Conservation (phyloP, 192 early-diverging fungal genomes). For the Nowakowskiella sp. region DNA sequence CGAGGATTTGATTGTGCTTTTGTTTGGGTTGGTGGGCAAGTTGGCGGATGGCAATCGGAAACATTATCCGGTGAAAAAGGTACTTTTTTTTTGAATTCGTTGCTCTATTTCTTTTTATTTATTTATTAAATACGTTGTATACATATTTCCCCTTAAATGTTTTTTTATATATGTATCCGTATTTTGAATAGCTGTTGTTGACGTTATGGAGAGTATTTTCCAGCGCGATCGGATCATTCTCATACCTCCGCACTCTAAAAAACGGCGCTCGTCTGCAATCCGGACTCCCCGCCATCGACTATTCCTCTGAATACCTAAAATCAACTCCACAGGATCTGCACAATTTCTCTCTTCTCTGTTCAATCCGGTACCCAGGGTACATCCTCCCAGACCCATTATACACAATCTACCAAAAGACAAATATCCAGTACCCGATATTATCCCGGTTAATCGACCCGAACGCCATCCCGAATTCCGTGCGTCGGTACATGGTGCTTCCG, state of each 20-base stretch:
- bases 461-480: slow-evolving; percentile 9
- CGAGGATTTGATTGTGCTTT: slow-evolving; percentile 46
- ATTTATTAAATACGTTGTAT: not conserved
- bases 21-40: slow-evolving; percentile 58
- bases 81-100: not conserved
- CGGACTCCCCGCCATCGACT: slow-evolving; percentile 36
- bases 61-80: slow-evolving; percentile 65
- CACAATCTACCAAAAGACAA: too few relatives aligned
- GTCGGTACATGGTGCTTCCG: slow-evolving; percentile 15
- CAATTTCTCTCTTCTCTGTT: slow-evolving; percentile 44
- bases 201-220: slow-evolving; percentile 64
- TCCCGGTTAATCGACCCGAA: slow-evolving; percentile 17
- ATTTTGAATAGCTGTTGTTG: slow-evolving; percentile 46
- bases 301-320: too few relatives aligned
- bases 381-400: slow-evolving; percentile 27
- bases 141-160: not conserved
- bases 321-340: slow-evolving; percentile 56
- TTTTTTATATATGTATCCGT: slow-evolving; percentile 8
- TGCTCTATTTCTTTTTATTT: not conserved
- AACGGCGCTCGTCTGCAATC: slow-evolving; percentile 33
- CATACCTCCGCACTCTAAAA: slow-evolving; percentile 43
- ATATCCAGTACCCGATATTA: not conserved
- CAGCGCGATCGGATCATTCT: slow-evolving; percentile 46
- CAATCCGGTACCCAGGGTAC: slow-evolving; percentile 56
- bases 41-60: slow-evolving; percentile 62